phyloP scores from a whole-genome alignment of 2,329 filamentous ascomycete species.

The Lachnellula subtilissima region DNA sequence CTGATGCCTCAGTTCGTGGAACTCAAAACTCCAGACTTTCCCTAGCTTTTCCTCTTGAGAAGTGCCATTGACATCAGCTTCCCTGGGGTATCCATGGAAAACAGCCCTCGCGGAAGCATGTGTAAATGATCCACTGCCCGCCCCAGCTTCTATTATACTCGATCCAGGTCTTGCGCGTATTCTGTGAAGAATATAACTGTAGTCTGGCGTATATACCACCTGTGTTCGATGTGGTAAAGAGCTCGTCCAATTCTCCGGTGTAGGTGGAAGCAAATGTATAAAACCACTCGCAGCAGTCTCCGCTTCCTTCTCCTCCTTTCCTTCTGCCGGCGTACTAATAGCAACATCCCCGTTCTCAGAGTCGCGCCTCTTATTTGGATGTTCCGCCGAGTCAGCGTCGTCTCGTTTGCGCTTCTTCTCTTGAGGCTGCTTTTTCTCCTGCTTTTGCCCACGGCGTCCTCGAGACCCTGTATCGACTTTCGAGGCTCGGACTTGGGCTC shows the following conservation, averaged over 20 bases:
- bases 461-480: conserved; percentile 88
- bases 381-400: conserved; percentile 27
- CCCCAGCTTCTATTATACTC: conserved; percentile 72
- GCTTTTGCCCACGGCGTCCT: conserved; percentile 65
- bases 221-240: conserved; percentile 78
- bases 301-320: conserved; percentile 43
- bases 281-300: conserved; percentile 62
- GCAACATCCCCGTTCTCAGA: conserved; percentile 21
- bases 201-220: conserved; percentile 82
- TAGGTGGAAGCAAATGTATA: conserved; percentile 72
- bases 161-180: conserved; percentile 69
- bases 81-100: conserved; percentile 62
- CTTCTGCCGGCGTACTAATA: conserved; percentile 18
- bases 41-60: conserved; percentile 44
- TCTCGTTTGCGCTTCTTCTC: conserved; percentile 42
- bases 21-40: conserved; percentile 79
- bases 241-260: conserved; percentile 76
- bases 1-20: conserved; percentile 65
- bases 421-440: conserved; percentile 43
- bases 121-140: conserved; percentile 79
- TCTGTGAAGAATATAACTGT: conserved; percentile 76
- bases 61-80: conserved; percentile 29
- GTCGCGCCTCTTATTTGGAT: conserved; percentile 7
- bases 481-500: conserved; percentile 84
- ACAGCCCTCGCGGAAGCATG: conserved; percentile 73